Base-by-base conservation (phyloP, 495 filamentous ascomycete species). In the Penicillium bovifimosum region DNA sequence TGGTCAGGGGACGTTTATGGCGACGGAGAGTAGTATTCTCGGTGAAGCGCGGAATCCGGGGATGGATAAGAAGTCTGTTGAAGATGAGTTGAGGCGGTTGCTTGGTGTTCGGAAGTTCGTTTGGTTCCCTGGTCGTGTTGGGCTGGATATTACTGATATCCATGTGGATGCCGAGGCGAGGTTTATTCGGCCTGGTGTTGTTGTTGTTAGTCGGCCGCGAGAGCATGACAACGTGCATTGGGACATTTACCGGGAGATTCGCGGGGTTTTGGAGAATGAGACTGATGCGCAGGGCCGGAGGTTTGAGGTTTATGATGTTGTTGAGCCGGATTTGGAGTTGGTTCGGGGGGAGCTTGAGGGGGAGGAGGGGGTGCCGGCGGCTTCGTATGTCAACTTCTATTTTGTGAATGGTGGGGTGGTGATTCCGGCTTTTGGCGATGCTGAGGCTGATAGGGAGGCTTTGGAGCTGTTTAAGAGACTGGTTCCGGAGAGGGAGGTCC, bases 351-450 rank as follows among this genome's bases (percentile, higher is more conserved):
- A 63, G 50, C 36, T 62, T 8, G 40, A 42, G 0, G 53, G 56
- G 2, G 61, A 67, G 41, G 66, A 66, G 41, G 47, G 45, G 28
- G 54, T 45, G 11, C 56, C 58, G 9, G 64, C 68, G 27, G 63
- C 65, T 9, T 63, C 60, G 7, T 71, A 71, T 53, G 68, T 71
- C 24, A 71, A 71, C 40, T 71, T 66, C 27, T 70, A 71, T 33
- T 65, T 70, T 41, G 59, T 56, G 29, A 71, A 71, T 57, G 65
- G 63, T 0, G 68, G 63, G 1, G 43, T 71, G 45, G 55, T 71
- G 3, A 41, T 70, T n/a, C 68, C 68, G 41, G 52, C 48, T 2
- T 71, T 71, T 59, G 68, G 68, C 11, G 68, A 71, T 60, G 16
- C 26, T 0, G 49, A 44, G 39, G 39, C 55, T 28, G 68, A 71